Conservation (phyloP, 805 yeast species). For the Diddensiella caesifluorescens region DNA sequence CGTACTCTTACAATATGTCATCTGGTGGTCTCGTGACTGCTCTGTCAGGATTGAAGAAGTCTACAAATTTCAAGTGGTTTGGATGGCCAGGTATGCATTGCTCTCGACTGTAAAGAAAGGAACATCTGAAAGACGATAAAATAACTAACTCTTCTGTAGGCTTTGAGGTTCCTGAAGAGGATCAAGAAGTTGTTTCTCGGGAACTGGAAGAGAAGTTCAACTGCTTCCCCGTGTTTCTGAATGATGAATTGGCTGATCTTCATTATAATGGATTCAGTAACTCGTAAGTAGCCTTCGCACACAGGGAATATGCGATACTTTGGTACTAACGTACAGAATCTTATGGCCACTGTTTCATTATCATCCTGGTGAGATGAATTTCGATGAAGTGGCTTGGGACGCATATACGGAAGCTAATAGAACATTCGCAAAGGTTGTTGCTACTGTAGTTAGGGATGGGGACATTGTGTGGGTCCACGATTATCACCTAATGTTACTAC, state of each 20-base stretch:
- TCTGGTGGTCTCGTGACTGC: constrained; percentile 98
- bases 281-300: constrained; percentile 41
- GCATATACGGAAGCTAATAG: constrained; percentile 93
- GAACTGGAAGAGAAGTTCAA: constrained; percentile 75
- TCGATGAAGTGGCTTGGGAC: constrained; percentile 96
- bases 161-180: constrained; percentile 73
- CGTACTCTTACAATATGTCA: constrained; percentile 83
- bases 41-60: constrained; percentile 79
- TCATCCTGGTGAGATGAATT: constrained; percentile 98
- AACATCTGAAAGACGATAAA: neutral
- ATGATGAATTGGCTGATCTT: constrained; percentile 87
- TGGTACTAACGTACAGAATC: constrained; percentile 40
- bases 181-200: constrained; percentile 58
- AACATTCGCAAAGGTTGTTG: constrained; percentile 69
- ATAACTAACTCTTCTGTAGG: constrained; percentile 9
- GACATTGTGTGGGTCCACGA: constrained; percentile 98
- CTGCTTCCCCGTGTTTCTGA: constrained; percentile 83
- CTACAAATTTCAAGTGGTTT: constrained; percentile 87
- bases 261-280: constrained; percentile 96
- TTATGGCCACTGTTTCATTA: constrained; percentile 98
- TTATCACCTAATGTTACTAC: constrained; percentile 92
- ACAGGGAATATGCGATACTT: too few species aligned
- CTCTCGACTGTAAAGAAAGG: neutral
- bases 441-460: constrained; percentile 63
- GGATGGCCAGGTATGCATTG: constrained; percentile 82